These are phyloP conservation scores for Hypomyces rosellus DNA, from an alignment of 2,329 filamentous ascomycete genomes.

Conservation along the genomic window DNA sequence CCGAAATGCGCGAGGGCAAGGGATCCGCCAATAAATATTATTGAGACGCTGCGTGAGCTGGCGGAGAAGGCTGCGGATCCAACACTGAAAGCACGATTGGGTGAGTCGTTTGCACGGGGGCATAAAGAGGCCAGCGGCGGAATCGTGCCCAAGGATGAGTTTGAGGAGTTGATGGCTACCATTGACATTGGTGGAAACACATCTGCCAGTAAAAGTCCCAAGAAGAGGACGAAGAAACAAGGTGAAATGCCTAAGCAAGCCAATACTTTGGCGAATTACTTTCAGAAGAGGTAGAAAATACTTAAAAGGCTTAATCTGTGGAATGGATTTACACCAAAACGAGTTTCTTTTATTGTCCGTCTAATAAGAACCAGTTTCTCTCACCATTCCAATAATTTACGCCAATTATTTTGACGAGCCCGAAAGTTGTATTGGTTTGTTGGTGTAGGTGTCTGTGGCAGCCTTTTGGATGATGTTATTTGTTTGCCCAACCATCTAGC, in stretches of 20 bases:
- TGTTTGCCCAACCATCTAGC: too few species aligned
- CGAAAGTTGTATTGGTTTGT: too few species aligned
- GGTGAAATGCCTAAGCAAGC: conserved; percentile 34
- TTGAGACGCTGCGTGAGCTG: conserved; percentile 47
- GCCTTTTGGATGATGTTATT: too few species aligned
- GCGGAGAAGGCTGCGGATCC: conserved; percentile 37
- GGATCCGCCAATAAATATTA: conserved; percentile 56
- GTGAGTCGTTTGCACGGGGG: conserved; percentile 58
- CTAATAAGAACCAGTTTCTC: too few species aligned
- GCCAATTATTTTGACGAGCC: too few species aligned
- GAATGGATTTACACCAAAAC: too few species aligned
- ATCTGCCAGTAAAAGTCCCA: conserved; percentile 15
- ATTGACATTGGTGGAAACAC: conserved; percentile 43
- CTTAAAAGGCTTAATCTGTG: too few species aligned
- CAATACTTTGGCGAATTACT: conserved; percentile 17
- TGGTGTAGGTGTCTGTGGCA: too few species aligned
- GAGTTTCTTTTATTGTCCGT: too few species aligned
- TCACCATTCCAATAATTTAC: too few species aligned
- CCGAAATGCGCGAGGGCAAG: conserved; percentile 47
- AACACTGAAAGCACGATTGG: conserved; percentile 42
- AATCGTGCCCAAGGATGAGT: conserved; percentile 53
- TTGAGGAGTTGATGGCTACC: conserved; percentile 56
- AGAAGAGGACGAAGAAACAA: conserved; percentile 32
- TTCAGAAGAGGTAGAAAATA: too few species aligned
- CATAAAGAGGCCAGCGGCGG: conserved; percentile 64